These are phyloP conservation scores for Golubevia sp. DNA, from an alignment of 1,284 basidiomycete genomes.

Conservation along the genomic window DNA sequence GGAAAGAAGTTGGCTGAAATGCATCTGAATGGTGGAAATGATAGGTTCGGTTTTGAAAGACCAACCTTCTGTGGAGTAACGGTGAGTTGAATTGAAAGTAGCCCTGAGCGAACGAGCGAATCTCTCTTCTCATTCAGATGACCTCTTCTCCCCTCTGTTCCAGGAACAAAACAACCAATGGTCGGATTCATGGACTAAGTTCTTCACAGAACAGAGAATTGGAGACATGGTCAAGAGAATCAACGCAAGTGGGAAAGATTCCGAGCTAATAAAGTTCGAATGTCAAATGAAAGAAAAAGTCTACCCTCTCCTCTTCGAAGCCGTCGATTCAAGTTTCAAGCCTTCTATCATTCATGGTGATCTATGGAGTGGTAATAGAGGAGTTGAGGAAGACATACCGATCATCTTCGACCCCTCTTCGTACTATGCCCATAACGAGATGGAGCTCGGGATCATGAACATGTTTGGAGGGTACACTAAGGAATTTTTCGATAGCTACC, in stretches of 20 bases:
- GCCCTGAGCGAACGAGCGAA: too few species aligned
- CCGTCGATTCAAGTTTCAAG: conserved; percentile 67
- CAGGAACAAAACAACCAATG: conserved; percentile 19
- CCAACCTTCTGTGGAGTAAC: conserved; percentile 19
- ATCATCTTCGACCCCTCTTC: conserved; percentile 82
- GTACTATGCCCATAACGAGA: conserved; percentile 84
- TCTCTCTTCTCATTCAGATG: too few species aligned
- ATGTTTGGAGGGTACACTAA: conserved; percentile 79
- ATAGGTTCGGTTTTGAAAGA: conserved; percentile 11
- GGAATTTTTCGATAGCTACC: conserved; percentile 76
- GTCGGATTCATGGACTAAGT: conserved; percentile 8
- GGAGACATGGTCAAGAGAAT: conserved; percentile 13
- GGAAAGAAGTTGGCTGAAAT: conserved; percentile 13
- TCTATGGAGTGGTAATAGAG: conserved; percentile 69
- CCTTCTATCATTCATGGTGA: conserved; percentile 84
- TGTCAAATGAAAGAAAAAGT: conserved; percentile 67
- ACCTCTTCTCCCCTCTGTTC: too few species aligned
- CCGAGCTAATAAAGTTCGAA: conserved; percentile 8
- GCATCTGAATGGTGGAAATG: conserved; percentile 8
- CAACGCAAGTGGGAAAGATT: conserved; percentile 2
- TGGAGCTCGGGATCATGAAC: conserved; percentile 79
- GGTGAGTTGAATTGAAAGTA: too few species aligned
- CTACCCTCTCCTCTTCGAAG: conserved; percentile 73
- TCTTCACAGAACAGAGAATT: conserved; percentile 16
- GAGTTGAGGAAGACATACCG: conserved; percentile 65